These are phyloP conservation scores for Colletotrichum graminicola DNA, from an alignment of 2,329 filamentous ascomycete species.

Conservation along the genomic window DNA sequence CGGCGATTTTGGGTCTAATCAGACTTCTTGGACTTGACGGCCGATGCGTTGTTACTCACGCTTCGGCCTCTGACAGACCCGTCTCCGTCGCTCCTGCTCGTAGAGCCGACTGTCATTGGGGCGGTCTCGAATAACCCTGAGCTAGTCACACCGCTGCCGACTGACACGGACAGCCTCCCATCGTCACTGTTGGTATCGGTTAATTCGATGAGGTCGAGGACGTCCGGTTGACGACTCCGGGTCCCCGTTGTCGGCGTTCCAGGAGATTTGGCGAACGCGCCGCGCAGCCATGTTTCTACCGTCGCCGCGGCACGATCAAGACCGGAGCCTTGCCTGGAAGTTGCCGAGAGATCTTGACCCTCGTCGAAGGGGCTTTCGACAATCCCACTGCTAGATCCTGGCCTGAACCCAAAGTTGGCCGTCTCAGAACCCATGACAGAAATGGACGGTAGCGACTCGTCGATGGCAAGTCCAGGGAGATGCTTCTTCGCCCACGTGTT, in stretches of 20 bases:
- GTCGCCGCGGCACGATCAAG: conserved; percentile 88
- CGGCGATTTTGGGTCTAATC: conserved; percentile 49
- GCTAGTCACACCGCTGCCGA: conserved; percentile 36
- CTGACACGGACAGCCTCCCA: conserved; percentile 51
- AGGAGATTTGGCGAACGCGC: conserved; percentile 77
- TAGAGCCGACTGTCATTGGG: conserved; percentile 49
- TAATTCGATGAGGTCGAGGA: conserved; percentile 79
- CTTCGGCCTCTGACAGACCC: conserved; percentile 51
- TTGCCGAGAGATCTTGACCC: conserved; percentile 56
- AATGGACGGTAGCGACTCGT: conserved; percentile 73
- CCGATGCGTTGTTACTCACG: conserved; percentile 48
- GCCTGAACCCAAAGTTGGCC: conserved; percentile 67
- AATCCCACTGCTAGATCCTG: conserved; percentile 55
- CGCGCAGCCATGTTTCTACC: conserved; percentile 91
- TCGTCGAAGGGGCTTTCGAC: conserved; percentile 66
- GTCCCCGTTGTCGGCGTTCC: conserved; percentile 61
- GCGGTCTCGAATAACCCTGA: conserved; percentile 50
- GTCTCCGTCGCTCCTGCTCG: conserved; percentile 55
- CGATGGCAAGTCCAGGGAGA: conserved; percentile 81
- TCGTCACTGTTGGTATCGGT: conserved; percentile 72
- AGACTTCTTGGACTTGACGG: conserved; percentile 61
- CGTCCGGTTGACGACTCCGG: conserved; percentile 54
- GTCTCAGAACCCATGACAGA: conserved; percentile 73
- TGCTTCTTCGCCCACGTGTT: conserved; percentile 89
- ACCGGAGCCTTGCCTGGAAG: conserved; percentile 62